Evolutionary conservation across 768 basidiomycete genomes (phyloP), one percentile per base, ranked within the genome.

Genomic region (Boletus reticuloceps): DNA sequence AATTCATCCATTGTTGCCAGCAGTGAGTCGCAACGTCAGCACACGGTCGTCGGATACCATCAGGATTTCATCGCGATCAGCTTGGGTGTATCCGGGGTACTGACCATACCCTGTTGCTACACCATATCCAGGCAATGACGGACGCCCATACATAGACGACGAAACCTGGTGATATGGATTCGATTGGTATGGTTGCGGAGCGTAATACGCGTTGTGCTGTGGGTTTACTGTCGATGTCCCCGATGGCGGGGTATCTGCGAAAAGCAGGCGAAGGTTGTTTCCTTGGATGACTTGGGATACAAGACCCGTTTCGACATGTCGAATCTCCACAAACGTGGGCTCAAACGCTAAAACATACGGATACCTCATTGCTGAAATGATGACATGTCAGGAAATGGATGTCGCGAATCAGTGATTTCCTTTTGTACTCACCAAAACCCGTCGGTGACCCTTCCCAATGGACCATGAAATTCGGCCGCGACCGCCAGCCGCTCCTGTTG

Each of bases 301-400:
- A 37, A 83, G 75, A 12, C 97, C 94, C 2, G 89, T 94, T 66
- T 96, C 93, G 53, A 99, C 93, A 67, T 98, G 91, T 31, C 94
- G 86, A 47, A 99, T 88, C 73, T 99, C 97, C 64, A 98, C 89
- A 68, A 99, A 99, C 1, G 89, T 88, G 6, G 94, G 89, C 68
- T 98, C 97, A 67, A 99, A 95, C 0, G 96, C 97, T 47, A 99
- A 78, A 27, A 98, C 92, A 70, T 94, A 99, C 2, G 97, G 96
- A 73, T 94, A 95, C 66, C 94, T 91, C 13, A 98, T 82, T 2
- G 96, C 96, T 98, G 66, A 48, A 25, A 62, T 45, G 51, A 43
- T 32, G 27, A 19, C 31, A 6, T 20, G 25, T 67, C 34, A 66
- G 53, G 22, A 39, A 45, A 53, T 34, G 42, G 14, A 25, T 11